A percentile compares a stretch with the other conserved stretches of the same genome.
Conservation (phyloP, 106 monocot species). For the Dendrobium chrysotoxum region DNA sequence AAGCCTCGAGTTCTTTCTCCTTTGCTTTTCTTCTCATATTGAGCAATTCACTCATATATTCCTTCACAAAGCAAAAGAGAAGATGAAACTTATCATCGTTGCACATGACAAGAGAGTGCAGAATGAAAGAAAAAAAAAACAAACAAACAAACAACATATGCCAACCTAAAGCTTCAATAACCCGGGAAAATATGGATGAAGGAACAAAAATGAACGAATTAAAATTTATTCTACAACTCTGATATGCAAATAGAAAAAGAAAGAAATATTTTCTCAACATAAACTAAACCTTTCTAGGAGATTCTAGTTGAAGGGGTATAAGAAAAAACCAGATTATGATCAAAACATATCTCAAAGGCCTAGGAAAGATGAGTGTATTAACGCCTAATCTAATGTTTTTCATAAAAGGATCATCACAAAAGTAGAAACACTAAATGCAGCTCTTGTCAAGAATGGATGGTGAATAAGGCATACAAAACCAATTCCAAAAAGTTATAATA, state of each 20-base stretch:
- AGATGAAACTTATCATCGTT: slow-evolving; percentile 1
- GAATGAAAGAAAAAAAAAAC: neutral
- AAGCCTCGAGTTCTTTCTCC: slow-evolving; percentile 87
- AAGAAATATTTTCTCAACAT: neutral
- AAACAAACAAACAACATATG: neutral
- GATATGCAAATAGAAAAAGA: neutral
- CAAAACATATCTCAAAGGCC: neutral
- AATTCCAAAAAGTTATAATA: neutral
- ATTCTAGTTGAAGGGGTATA: neutral
- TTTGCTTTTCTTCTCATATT: slow-evolving; percentile 80
- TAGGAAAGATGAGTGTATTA: neutral
- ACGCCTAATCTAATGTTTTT: neutral
- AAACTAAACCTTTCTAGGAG: neutral
- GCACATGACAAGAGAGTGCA: neutral
- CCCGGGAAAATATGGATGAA: neutral
- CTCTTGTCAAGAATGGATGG: neutral
- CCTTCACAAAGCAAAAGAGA: slow-evolving; percentile 35
- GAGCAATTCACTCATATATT: slow-evolving; percentile 55
- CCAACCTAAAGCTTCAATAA: neutral
- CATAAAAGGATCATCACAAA: slow-evolving; percentile 1
- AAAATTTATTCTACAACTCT: neutral
- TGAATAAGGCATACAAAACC: neutral
- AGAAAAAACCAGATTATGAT: neutral
- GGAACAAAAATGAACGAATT: neutral
- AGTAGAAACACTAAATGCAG: neutral